These are phyloP conservation scores for Gaeumannomyces tritici DNA, from an alignment of 2,329 filamentous ascomycete genomes.

Conservation along the genomic window DNA sequence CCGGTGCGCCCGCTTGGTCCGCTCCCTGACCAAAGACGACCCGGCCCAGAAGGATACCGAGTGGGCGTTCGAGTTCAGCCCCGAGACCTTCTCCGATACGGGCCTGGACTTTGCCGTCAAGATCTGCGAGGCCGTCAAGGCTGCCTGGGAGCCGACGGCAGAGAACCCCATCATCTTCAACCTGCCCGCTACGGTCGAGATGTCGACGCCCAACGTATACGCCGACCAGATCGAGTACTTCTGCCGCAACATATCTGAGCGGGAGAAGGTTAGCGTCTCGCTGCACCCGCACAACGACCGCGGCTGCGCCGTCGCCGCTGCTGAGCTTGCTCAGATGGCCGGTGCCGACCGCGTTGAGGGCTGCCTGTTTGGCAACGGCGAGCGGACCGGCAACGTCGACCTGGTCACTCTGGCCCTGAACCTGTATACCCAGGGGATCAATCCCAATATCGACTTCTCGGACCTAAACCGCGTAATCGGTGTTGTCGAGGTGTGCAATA, in stretches of 20 bases:
- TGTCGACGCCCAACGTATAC: conserved; percentile 90
- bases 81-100: conserved; percentile 86
- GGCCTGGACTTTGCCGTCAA: conserved; percentile 71
- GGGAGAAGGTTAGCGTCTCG: conserved; percentile 80
- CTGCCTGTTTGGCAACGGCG: conserved; percentile 88
- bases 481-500: conserved; percentile 84
- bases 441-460: conserved; percentile 82
- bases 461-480: conserved; percentile 80
- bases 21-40: conserved; percentile 80
- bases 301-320: conserved; percentile 79
- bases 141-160: conserved; percentile 74
- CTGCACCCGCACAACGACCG: conserved; percentile 94
- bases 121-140: conserved; percentile 89
- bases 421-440: conserved; percentile 86
- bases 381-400: conserved; percentile 92
- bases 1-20: conserved; percentile 74
- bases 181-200: conserved; percentile 89
- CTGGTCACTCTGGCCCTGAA: conserved; percentile 88
- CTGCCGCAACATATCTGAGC: conserved; percentile 71
- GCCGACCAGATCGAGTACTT: conserved; percentile 97
- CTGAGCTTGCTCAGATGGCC: conserved; percentile 92
- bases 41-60: conserved; percentile 45
- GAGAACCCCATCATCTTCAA: conserved; percentile 91
- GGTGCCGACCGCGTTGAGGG: conserved; percentile 92
- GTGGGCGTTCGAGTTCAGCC: conserved; percentile 77